Base-by-base conservation (phyloP, 2,329 filamentous ascomycete genomes). In the Curvularia spicifera region DNA sequence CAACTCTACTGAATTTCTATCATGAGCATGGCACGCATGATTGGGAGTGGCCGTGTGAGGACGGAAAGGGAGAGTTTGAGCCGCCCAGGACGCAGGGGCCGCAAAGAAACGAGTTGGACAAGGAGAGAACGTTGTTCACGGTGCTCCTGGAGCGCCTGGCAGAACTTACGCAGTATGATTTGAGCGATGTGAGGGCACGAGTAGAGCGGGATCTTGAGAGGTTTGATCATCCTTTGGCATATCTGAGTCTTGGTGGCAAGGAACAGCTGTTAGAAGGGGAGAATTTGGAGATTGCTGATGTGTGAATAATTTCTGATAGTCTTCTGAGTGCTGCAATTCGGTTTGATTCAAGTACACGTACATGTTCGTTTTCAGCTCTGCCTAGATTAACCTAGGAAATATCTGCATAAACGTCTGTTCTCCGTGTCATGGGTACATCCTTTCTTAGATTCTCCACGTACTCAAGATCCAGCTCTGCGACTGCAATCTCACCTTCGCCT, bases 371-470 rank as follows among this genome's bases (percentile, higher is more conserved):
- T 8, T 7, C 5, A 31, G 10, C 10, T n/a, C 42, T 28, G 18
- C 15, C 15, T 18, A 12, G 6, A 18, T 37, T 15, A 37, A 15
- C 6, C 28, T 39, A 53, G 12, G 31, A 37, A 44, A 75, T 58
- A 49, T 71, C 70, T 40, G 75, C 62, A 68, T 79, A 79, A n/a
- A 78, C 74, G 66, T 78, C 76, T 52, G 80, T 83, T 70, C 87
- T 79, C 66, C 86, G 81, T 53, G 83, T 69, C 56, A 89, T 71
- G 2, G 85, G 85, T 76, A 88, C 84, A 63, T 85, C 81, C 62
- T 72, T 81, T 65, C 83, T 82, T 6, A 85, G 78, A 69, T 81
- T 85, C 56, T 81, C 76, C 53, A 86, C 68, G 31, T 80, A 74
- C 24, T 79, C 78, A 8, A 85, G 66, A 75, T 88, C 83, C 57